Conservation (phyloP, 148 eudicot genomes). For the Fallopia convolvulus region DNA sequence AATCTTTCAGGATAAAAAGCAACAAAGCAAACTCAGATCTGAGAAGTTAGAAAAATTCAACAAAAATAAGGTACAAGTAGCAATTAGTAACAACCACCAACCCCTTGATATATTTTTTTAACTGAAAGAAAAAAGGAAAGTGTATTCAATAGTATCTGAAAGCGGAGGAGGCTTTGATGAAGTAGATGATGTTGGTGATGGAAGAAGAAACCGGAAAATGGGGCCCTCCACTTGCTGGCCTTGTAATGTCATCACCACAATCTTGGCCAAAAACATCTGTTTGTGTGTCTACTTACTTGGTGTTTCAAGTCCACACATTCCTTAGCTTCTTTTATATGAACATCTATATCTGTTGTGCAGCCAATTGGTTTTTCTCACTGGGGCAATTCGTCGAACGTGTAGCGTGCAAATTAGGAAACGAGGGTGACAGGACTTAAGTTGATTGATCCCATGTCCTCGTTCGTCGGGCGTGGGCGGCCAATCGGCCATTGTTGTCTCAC, state of each 20-base stretch:
- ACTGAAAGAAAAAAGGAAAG: background rate
- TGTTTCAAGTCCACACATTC: background rate
- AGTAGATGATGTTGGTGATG: constrained; percentile 16
- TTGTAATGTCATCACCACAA: constrained; percentile 10
- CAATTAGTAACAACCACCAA: background rate
- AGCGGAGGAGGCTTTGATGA: constrained; percentile 12
- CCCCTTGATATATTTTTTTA: background rate
- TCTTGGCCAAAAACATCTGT: constrained; percentile 9
- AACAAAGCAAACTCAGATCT: constrained; percentile 22
- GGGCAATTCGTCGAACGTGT: constrained; percentile 24
- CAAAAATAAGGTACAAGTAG: constrained; percentile 38
- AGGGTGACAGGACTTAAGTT: background rate
- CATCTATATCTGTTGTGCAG: background rate
- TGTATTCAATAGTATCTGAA: background rate
- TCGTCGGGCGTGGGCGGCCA: constrained; percentile 12
- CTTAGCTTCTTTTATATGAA: background rate
- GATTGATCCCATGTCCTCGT: background rate
- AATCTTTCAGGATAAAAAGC: constrained; percentile 16
- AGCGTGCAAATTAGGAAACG: constrained; percentile 19
- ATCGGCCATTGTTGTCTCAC: constrained; percentile 3
- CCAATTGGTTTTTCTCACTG: constrained; percentile 14
- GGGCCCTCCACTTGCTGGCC: constrained; percentile 13
- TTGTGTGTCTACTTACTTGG: background rate
- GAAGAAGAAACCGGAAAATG: background rate
- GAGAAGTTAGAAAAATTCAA: constrained; percentile 20